Evolutionary conservation across 106 monocot species (phyloP), one percentile per base, ranked within the genome.

Genomic region (Cymbidium sinense): DNA sequence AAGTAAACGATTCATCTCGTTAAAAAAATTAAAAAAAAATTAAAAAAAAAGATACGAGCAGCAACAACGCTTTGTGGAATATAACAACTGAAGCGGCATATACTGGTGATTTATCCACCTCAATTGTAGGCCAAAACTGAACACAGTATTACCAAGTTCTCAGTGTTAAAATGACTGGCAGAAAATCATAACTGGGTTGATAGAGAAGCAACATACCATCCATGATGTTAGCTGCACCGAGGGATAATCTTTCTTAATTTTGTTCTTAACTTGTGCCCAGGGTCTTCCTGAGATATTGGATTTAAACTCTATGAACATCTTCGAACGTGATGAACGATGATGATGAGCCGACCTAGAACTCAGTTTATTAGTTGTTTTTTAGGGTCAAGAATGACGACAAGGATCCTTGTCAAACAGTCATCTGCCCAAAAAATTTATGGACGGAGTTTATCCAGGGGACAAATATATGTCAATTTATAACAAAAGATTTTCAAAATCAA

Each of bases 61-160:
- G 50, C 87, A 91, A 33, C 92, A 70, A 95, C 86, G 75, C 95
- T n/a, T n/a, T 95, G 70, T 92, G 91, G 83, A 92, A 95, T 35
- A 95, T 67, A 34, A 95, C 92, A 95, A 77, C 39, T 92, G 89
- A 47, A 92, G 80, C 28, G 95, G 92, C 84, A 95, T 87, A 76
- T 92, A 92, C 62, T 78, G 85, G 81, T 92, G 84, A 78, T 95
- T 95, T 80, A 95, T 80, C 95, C 95, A 95, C 27, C 92, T n/a
- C 88, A 25, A 92, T 83, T 39, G 81, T 51, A 61, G 95, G 95
- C 95, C 95, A 95, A 74, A 95, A 95, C 91, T 95, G 89, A 79
- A n/a, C n/a, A 83, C 36, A 30, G 19, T 19, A 19, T 21, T 54
- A 54, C 54, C 2, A 54, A 21, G 3, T 3, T 5, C 20, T 54